Conservation (phyloP, 2,329 filamentous ascomycete genomes). For the Colletotrichum caudatum region DNA sequence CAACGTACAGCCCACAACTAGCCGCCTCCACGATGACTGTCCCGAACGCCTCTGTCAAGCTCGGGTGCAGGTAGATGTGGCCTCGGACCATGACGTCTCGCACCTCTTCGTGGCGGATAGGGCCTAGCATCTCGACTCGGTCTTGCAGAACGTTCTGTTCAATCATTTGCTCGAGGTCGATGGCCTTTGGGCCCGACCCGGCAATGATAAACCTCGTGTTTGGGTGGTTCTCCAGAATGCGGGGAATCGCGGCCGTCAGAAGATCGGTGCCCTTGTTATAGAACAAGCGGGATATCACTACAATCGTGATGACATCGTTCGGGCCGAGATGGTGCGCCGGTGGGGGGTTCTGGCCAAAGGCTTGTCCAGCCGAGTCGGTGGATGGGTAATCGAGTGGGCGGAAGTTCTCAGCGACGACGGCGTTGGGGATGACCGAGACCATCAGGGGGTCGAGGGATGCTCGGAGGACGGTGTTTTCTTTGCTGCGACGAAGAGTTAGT, state of each 20-base stretch:
- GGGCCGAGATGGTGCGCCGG: conserved; percentile 79
- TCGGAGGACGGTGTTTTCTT: conserved; percentile 96
- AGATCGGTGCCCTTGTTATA: conserved; percentile 99
- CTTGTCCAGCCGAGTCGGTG: conserved; percentile 43
- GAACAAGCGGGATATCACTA: conserved; percentile 96
- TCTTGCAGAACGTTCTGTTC: conserved; percentile 95
- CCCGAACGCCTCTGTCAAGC: conserved; percentile 94
- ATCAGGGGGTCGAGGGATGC: conserved; percentile 95
- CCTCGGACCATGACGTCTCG: conserved; percentile 97
- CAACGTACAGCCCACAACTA: conserved; percentile 94
- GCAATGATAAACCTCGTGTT: conserved; percentile 98
- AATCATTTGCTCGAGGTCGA: conserved; percentile 98
- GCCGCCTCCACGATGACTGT: conserved; percentile 98
- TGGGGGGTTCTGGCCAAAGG: conserved; percentile 59
- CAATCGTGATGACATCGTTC: conserved; percentile 91
- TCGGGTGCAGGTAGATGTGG: conserved; percentile 96
- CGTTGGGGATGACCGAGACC: conserved; percentile 98
- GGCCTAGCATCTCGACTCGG: conserved; percentile 90
- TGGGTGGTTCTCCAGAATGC: conserved; percentile 88
- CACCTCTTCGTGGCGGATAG: conserved; percentile 95
- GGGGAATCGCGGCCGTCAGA: conserved; percentile 93
- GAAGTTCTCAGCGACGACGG: conserved; percentile 97
- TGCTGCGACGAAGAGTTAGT: conserved; percentile 65
- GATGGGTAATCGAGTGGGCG: conserved; percentile 68
- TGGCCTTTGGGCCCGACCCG: conserved; percentile 94